Evolutionary conservation across 2,329 filamentous ascomycete genomes (phyloP).

Genomic region (Talaromyces atroroseus): DNA sequence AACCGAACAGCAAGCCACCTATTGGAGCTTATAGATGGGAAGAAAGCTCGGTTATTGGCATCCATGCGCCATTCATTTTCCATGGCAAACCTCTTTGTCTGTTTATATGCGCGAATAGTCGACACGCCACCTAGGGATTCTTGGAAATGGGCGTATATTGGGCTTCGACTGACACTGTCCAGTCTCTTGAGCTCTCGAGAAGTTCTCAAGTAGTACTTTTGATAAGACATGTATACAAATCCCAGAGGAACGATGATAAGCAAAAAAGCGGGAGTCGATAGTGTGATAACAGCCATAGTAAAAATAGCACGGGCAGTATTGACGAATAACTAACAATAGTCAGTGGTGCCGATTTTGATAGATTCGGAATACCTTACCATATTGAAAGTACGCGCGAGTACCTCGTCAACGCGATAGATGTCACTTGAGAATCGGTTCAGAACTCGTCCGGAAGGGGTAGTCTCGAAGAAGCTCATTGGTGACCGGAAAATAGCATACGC

Average conservation of each 20-base stretch:
- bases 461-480: slow-evolving; percentile 98
- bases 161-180: slow-evolving; percentile 90
- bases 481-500: slow-evolving; percentile 94
- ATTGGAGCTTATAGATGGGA: slow-evolving; percentile 89
- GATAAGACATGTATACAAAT: slow-evolving; percentile 82
- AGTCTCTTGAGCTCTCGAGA: slow-evolving; percentile 94
- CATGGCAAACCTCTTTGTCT: slow-evolving; percentile 77
- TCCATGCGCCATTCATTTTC: slow-evolving; percentile 99
- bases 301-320: slow-evolving; percentile 71
- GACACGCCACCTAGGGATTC: slow-evolving; percentile 90
- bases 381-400: slow-evolving; percentile 93
- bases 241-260: slow-evolving; percentile 74
- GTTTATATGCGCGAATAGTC: slow-evolving; percentile 90
- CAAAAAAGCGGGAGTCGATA: slow-evolving; percentile 73
- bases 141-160: slow-evolving; percentile 97
- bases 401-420: slow-evolving; percentile 71
- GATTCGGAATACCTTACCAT: slow-evolving; percentile 55
- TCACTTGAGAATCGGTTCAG: slow-evolving; percentile 74
- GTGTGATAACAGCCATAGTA: slow-evolving; percentile 79
- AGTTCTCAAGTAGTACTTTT: slow-evolving; percentile 93
- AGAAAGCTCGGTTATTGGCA: slow-evolving; percentile 88
- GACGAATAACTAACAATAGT: slow-evolving; percentile 54
- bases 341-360: slow-evolving; percentile 15
- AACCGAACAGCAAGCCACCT: slow-evolving; percentile 92
- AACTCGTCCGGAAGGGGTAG: slow-evolving; percentile 91